phyloP scores from a whole-genome alignment of 169 alveolate species.

The Plasmodium knowlesi region DNA sequence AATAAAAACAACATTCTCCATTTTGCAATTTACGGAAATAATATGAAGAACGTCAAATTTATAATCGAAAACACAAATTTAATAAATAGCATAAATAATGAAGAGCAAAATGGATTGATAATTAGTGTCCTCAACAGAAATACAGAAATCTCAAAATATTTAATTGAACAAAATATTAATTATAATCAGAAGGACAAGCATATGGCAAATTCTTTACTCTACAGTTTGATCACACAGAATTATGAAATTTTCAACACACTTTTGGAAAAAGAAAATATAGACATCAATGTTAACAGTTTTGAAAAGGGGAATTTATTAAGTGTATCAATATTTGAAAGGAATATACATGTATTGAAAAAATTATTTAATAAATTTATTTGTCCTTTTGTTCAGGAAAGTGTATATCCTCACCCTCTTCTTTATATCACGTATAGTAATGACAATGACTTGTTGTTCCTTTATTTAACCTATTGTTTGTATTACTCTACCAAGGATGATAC shows the following conservation, averaged over 20 bases:
- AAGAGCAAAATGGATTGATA: slow-evolving; percentile 44
- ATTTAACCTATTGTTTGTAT: slow-evolving; percentile 35
- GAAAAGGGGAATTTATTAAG: slow-evolving; percentile 72
- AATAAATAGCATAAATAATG: slow-evolving; percentile 45
- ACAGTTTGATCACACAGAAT: slow-evolving; percentile 55
- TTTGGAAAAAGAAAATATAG: slow-evolving; percentile 50
- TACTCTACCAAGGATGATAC: slow-evolving; percentile 34
- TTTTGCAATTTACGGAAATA: slow-evolving; percentile 69
- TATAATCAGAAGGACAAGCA: slow-evolving; percentile 53
- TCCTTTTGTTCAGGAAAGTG: slow-evolving; percentile 18
- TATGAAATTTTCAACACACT: slow-evolving; percentile 44
- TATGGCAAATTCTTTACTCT: slow-evolving; percentile 28
- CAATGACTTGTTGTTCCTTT: slow-evolving; percentile 42
- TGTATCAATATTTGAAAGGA: slow-evolving; percentile 66
- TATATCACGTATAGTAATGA: slow-evolving; percentile 35
- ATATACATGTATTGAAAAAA: slow-evolving; percentile 37
- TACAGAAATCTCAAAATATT: slow-evolving; percentile 28
- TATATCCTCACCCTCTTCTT: slow-evolving; percentile 63
- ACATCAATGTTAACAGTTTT: slow-evolving; percentile 53
- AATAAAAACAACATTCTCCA: slow-evolving; percentile 53
- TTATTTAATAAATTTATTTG: slow-evolving; percentile 35
- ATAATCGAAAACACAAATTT: slow-evolving; percentile 44
- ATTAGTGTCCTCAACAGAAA: slow-evolving; percentile 53
- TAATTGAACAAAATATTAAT: slow-evolving; percentile 48
- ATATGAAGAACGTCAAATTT: slow-evolving; percentile 50